A percentile compares a stretch with the other conserved stretches of the same genome.
These are phyloP conservation scores for Termitomyces sp. DNA, from an alignment of 768 basidiomycete species.

Conservation along the genomic window DNA sequence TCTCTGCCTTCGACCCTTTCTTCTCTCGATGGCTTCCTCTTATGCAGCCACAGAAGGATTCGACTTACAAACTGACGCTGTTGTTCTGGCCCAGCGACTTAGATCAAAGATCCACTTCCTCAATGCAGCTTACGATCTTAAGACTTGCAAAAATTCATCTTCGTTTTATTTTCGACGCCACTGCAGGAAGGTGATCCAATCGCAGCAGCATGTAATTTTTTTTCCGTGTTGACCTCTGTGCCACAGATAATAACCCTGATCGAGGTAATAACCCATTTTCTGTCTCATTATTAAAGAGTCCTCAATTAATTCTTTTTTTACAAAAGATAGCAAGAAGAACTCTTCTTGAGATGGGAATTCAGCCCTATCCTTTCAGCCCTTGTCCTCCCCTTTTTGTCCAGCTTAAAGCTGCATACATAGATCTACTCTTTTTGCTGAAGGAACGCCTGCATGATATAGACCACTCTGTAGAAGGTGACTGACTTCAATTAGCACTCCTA, in stretches of 20 bases:
- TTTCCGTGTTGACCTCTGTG: constrained; percentile 3
- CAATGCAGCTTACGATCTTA: constrained; percentile 23
- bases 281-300: constrained; percentile 6
- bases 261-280: constrained; percentile 35
- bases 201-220: constrained; percentile 1
- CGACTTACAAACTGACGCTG: constrained; percentile 21
- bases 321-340: constrained; percentile 43
- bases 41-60: constrained; percentile 1
- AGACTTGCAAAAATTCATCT: constrained; percentile 17
- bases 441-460: constrained; percentile 27
- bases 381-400: constrained; percentile 33
- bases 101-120: constrained; percentile 25
- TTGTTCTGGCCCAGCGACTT: constrained; percentile 22
- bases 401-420: constrained; percentile 45
- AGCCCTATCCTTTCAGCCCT: constrained; percentile 38
- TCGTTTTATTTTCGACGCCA: constrained; percentile 21
- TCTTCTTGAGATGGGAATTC: constrained; percentile 34
- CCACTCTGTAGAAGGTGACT: constrained; percentile 27
- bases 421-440: constrained; percentile 36
- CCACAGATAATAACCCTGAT: constrained; percentile 41
- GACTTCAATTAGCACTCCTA: not conserved
- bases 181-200: constrained; percentile 25
- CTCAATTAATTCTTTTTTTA: not conserved
- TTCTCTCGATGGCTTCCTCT: constrained; percentile 6
- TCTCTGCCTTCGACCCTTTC: constrained; percentile 1